Conservation (phyloP, 768 basidiomycete species). For the Phylloporus rhodoxanthus region DNA sequence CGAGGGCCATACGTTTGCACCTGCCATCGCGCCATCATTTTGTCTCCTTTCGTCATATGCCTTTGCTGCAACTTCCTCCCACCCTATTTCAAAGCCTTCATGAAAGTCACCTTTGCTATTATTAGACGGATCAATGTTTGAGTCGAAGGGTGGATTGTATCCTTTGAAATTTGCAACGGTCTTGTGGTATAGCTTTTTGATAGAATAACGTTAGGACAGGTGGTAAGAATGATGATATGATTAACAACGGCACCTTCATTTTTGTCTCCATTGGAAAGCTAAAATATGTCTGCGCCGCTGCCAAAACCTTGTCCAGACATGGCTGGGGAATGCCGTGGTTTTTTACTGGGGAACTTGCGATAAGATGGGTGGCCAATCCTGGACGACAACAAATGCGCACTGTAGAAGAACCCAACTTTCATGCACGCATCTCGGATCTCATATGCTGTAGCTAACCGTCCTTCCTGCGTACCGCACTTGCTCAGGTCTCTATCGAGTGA, state of each 20-base stretch:
- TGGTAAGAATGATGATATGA: neutral
- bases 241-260: conserved; percentile 45
- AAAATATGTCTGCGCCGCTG: conserved; percentile 60
- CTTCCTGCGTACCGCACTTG: conserved; percentile 17
- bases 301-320: conserved; percentile 41
- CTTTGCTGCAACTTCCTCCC: conserved; percentile 44
- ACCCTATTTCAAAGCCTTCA: conserved; percentile 86
- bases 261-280: conserved; percentile 56
- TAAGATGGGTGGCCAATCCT: neutral
- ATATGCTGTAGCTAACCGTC: conserved; percentile 43
- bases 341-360: conserved; percentile 43
- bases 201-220: neutral
- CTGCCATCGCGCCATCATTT: conserved; percentile 55
- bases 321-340: conserved; percentile 68
- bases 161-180: conserved; percentile 71
- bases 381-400: conserved; percentile 31
- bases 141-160: conserved; percentile 62
- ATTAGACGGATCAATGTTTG: conserved; percentile 64
- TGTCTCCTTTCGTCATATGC: conserved; percentile 22
- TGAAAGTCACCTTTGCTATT: conserved; percentile 77
- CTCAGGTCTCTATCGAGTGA: conserved; percentile 16
- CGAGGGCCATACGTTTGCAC: conserved; percentile 74
- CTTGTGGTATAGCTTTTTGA: conserved; percentile 56
- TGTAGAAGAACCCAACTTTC: conserved; percentile 81
- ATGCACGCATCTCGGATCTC: conserved; percentile 72